Conservation (phyloP, 768 basidiomycete species). For the Pleurotus sapidus region DNA sequence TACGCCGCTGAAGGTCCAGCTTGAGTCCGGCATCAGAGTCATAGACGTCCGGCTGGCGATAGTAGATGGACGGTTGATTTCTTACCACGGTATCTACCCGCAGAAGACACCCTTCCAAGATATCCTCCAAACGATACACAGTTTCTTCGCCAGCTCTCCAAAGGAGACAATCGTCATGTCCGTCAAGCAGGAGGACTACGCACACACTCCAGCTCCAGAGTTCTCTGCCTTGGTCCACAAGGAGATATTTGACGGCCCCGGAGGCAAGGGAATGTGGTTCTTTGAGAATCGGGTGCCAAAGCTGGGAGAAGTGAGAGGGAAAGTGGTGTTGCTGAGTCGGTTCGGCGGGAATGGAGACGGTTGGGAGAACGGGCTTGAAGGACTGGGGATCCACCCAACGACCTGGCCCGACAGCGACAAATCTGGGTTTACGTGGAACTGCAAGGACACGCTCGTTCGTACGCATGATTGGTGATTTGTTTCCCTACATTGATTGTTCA, state of each 20-base stretch:
- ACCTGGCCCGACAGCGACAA: constrained; percentile 81
- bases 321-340: constrained; percentile 80
- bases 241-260: constrained; percentile 57
- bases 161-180: constrained; percentile 83
- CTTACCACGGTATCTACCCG: constrained; percentile 79
- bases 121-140: constrained; percentile 58
- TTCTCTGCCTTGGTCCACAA: constrained; percentile 69
- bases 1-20: constrained; percentile 64
- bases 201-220: constrained; percentile 33
- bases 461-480: constrained; percentile 79
- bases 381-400: constrained; percentile 84
- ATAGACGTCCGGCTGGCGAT: constrained; percentile 80
- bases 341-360: constrained; percentile 70
- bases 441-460: constrained; percentile 63
- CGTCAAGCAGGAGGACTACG: constrained; percentile 83
- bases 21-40: constrained; percentile 75
- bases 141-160: constrained; percentile 56
- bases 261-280: constrained; percentile 70
- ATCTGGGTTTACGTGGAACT: constrained; percentile 76
- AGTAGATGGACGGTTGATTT: constrained; percentile 57
- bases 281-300: constrained; percentile 76
- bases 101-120: constrained; percentile 64
- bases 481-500: neutral
- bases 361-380: constrained; percentile 69
- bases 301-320: constrained; percentile 84